A percentile compares a stretch with the other conserved stretches of the same genome.
Evolutionary conservation across 371 early-diverging fungal species (phyloP).

Genomic region (Apophysomyces trapeziformis): DNA sequence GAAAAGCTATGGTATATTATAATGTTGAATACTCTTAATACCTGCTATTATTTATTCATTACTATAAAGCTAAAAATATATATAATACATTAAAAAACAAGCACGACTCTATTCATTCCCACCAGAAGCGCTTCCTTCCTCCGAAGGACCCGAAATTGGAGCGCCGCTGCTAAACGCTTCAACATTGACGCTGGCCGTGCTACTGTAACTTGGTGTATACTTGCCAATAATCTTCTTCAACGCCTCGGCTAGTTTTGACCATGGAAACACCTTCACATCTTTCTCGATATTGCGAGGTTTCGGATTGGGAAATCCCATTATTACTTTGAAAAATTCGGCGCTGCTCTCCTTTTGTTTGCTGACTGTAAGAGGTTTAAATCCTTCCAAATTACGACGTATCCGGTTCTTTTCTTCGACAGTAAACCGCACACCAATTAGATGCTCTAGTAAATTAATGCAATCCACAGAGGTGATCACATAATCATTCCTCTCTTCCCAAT

Average conservation of each 20-base stretch:
- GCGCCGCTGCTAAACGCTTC: constrained; percentile 34
- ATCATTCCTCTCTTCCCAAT: constrained; percentile 72
- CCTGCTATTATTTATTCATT: neutral
- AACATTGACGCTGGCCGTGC: constrained; percentile 56
- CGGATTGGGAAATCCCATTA: constrained; percentile 80
- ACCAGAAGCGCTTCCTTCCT: neutral
- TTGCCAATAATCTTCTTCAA: constrained; percentile 78
- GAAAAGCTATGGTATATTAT: too few species aligned
- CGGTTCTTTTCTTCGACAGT: constrained; percentile 83
- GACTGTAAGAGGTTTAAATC: constrained; percentile 75
- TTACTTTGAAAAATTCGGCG: constrained; percentile 73
- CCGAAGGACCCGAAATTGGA: neutral
- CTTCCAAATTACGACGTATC: constrained; percentile 79
- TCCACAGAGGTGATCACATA: constrained; percentile 80
- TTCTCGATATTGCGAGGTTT: constrained; percentile 85
- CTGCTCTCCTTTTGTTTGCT: constrained; percentile 71
- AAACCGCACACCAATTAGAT: constrained; percentile 71
- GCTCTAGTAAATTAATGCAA: constrained; percentile 73
- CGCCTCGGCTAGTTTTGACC: constrained; percentile 67
- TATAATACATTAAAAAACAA: constrained; percentile 23
- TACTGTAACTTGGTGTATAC: constrained; percentile 56
- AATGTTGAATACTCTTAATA: too few species aligned
- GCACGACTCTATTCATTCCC: constrained; percentile 2
- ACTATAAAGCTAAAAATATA: constrained; percentile 8
- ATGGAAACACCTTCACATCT: constrained; percentile 81